phyloP scores from a whole-genome alignment of 2,329 filamentous ascomycete species.

The Fonsecaea monophora region DNA sequence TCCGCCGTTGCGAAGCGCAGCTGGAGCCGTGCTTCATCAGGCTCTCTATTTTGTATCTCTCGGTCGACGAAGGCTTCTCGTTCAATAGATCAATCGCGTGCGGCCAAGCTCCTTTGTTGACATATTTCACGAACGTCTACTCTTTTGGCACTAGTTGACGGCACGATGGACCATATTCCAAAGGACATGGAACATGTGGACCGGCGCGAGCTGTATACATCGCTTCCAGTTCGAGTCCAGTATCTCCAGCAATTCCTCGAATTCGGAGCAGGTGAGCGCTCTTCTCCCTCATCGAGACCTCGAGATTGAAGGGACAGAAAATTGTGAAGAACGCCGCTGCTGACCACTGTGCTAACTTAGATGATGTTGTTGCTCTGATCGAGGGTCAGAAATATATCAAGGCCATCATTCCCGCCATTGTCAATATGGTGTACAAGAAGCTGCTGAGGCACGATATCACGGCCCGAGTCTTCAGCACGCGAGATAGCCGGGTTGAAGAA shows the following conservation, averaged over 20 bases:
- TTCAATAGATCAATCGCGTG: not conserved
- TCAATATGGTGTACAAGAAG: conserved; percentile 85
- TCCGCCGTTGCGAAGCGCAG: not conserved
- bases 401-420: conserved; percentile 79
- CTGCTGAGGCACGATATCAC: conserved; percentile 82
- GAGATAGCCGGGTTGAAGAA: conserved; percentile 68
- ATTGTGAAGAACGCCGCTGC: not conserved
- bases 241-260: conserved; percentile 80
- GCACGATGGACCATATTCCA: conserved; percentile 30
- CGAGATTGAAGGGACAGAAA: no score
- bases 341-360: conserved; percentile 49
- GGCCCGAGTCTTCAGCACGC: conserved; percentile 72
- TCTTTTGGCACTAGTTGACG: not conserved
- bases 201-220: conserved; percentile 34
- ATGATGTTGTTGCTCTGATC: conserved; percentile 73
- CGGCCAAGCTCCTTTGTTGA: not conserved
- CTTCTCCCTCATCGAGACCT: not conserved
- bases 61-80: not conserved
- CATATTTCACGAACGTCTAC: not conserved
- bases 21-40: not conserved
- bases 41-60: not conserved
- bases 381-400: conserved; percentile 77
- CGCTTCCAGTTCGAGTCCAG: conserved; percentile 62
- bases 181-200: conserved; percentile 35
- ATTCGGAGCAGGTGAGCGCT: conserved; percentile 68